phyloP scores from a whole-genome alignment of 768 basidiomycete species.

The Suillus placidus region DNA sequence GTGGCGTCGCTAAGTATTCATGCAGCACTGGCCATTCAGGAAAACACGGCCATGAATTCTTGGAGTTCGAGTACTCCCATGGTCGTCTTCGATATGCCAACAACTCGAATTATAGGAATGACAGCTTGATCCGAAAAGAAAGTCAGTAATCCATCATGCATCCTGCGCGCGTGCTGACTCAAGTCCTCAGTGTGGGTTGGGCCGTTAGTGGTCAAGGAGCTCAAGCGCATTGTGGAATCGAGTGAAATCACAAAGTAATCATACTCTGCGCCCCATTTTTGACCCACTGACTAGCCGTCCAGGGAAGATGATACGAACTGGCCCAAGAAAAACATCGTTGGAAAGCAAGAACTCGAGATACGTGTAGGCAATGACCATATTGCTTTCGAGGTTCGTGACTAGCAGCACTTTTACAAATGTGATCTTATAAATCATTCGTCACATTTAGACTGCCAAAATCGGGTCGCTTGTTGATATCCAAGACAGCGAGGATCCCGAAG shows the following conservation, averaged over 20 bases:
- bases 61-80: constrained; percentile 98
- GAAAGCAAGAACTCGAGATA: constrained; percentile 97
- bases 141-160: constrained; percentile 56
- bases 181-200: constrained; percentile 83
- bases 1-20: constrained; percentile 5
- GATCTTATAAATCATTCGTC: constrained; percentile 7
- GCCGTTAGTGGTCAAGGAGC: constrained; percentile 88
- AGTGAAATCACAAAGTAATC: constrained; percentile 92
- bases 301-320: constrained; percentile 99
- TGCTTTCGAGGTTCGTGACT: constrained; percentile 80
- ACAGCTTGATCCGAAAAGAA: constrained; percentile 97
- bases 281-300: constrained; percentile 16
- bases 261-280: background rate
- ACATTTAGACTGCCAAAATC: constrained; percentile 91
- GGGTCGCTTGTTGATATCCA: constrained; percentile 96
- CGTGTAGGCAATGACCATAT: constrained; percentile 94
- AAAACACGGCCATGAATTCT: constrained; percentile 96
- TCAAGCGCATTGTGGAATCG: constrained; percentile 90
- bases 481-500: constrained; percentile 96
- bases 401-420: background rate
- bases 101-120: constrained; percentile 99
- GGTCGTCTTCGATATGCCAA: constrained; percentile 97
- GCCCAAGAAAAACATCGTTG: constrained; percentile 99
- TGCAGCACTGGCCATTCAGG: constrained; percentile 89
- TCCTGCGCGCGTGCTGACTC: background rate